Conservation (phyloP, 2,329 filamentous ascomycete species). For the Ophiostoma piceae region DNA sequence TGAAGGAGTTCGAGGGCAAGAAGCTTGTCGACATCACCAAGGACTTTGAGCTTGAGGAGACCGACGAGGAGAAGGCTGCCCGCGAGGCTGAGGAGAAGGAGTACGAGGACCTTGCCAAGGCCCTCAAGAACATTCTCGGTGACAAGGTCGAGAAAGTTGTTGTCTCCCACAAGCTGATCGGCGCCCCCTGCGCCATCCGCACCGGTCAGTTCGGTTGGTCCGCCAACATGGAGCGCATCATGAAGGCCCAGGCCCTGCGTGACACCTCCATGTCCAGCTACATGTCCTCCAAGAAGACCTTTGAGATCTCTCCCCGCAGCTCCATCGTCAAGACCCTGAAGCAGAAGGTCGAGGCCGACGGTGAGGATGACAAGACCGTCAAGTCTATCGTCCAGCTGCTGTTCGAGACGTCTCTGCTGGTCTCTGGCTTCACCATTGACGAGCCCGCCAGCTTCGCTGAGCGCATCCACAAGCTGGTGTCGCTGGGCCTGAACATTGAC, state of each 20-base stretch:
- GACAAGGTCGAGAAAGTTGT: slow-evolving; percentile 99
- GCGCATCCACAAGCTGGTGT: slow-evolving; percentile 99
- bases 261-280: slow-evolving; percentile 99
- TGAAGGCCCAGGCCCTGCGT: slow-evolving; percentile 99
- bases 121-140: slow-evolving; percentile 97
- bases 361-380: slow-evolving; percentile 97
- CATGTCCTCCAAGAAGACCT: slow-evolving; percentile 99
- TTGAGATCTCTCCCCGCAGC: slow-evolving; percentile 99
- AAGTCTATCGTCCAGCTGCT: slow-evolving; percentile 98
- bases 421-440: slow-evolving; percentile 99
- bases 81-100: slow-evolving; percentile 98
- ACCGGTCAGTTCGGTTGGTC: slow-evolving; percentile 99
- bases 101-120: slow-evolving; percentile 89
- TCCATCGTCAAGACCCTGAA: slow-evolving; percentile 98
- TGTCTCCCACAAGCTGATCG: slow-evolving; percentile 93
- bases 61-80: slow-evolving; percentile 95
- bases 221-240: slow-evolving; percentile 99
- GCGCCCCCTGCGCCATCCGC: slow-evolving; percentile 94
- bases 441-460: slow-evolving; percentile 97
- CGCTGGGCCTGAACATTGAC: slow-evolving; percentile 94
- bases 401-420: slow-evolving; percentile 96
- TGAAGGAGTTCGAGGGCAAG: slow-evolving; percentile 99
- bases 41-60: slow-evolving; percentile 99
- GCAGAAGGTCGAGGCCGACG: slow-evolving; percentile 97
- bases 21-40: slow-evolving; percentile 99